Percentiles rank a stretch among this genome's conserved stretches.
phyloP scores from a whole-genome alignment of 306 rosid species.

The Lathyrus sativus region DNA sequence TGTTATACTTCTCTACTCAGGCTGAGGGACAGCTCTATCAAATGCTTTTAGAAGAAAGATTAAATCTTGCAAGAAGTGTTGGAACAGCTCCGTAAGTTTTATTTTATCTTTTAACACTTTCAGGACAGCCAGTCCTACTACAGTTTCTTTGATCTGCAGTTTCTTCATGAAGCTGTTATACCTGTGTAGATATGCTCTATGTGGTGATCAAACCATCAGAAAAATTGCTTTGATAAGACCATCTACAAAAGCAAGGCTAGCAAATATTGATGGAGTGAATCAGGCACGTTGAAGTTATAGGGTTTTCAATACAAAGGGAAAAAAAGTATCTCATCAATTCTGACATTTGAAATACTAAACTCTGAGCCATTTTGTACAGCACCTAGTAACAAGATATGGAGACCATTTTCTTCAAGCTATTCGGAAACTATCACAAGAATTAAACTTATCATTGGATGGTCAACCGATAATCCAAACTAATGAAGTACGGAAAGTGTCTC shows the following conservation, averaged over 20 bases:
- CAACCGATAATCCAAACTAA: conserved; percentile 51
- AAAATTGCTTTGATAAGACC: conserved; percentile 79
- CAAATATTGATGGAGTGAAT: conserved; percentile 88
- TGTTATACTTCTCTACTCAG: conserved; percentile 44
- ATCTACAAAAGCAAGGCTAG: conserved; percentile 84
- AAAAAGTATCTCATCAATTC: not conserved
- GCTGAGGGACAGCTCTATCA: conserved; percentile 64
- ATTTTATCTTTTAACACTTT: conserved; percentile 17
- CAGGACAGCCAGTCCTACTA: conserved; percentile 23
- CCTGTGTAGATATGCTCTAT: conserved; percentile 72
- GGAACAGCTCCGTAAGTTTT: conserved; percentile 88
- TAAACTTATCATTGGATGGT: conserved; percentile 71
- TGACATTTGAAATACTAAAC: conserved; percentile 41
- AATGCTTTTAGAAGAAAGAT: conserved; percentile 84
- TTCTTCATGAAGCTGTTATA: conserved; percentile 10
- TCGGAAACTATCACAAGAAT: conserved; percentile 49
- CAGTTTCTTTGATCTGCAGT: conserved; percentile 23
- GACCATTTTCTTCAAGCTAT: conserved; percentile 65
- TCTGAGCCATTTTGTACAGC: conserved; percentile 52
- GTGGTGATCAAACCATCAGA: conserved; percentile 85
- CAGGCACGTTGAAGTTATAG: conserved; percentile 58
- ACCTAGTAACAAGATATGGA: conserved; percentile 69
- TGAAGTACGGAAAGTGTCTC: conserved; percentile 47
- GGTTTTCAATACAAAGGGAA: not conserved
- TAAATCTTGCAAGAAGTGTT: conserved; percentile 68